A percentile compares a stretch with the other conserved stretches of the same genome.
Conservation (phyloP, 805 yeast genomes). For the Metschnikowia orientalis region DNA sequence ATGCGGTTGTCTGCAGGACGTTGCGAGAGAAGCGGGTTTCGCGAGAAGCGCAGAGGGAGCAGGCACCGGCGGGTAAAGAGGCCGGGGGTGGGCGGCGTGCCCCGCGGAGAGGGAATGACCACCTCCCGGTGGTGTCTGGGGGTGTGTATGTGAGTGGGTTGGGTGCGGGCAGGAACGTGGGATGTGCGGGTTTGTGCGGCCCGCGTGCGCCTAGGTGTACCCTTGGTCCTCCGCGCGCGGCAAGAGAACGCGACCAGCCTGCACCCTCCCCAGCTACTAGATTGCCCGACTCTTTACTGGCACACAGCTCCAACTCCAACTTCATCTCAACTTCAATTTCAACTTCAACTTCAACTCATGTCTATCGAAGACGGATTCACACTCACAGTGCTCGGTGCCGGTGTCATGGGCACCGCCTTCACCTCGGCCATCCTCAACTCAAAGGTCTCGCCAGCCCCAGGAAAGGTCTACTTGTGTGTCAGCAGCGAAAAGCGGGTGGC, state of each 20-base stretch:
- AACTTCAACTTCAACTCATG: not conserved
- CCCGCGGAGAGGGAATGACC: not conserved
- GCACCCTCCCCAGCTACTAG: not conserved
- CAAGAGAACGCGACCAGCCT: not conserved
- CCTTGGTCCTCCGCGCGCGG: not conserved
- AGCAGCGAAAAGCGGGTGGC: constrained; percentile 43
- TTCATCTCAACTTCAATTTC: not conserved
- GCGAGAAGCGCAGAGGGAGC: no score
- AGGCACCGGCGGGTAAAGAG: not conserved
- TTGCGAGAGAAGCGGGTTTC: no score
- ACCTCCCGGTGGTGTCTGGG: not conserved
- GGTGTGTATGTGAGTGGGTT: not conserved
- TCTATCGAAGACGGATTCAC: constrained; percentile 33
- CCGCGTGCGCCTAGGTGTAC: not conserved
- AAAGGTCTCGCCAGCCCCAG: constrained; percentile 54
- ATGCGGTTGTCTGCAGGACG: not conserved
- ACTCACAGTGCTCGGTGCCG: constrained; percentile 82
- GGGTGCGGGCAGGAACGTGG: not conserved
- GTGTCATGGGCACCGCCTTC: constrained; percentile 94
- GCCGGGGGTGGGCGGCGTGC: not conserved
- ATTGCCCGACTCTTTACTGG: not conserved
- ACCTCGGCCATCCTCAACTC: constrained; percentile 66
- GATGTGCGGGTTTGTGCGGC: no score
- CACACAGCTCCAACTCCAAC: no score
- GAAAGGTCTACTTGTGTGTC: constrained; percentile 74